Evolutionary conservation across 805 yeast genomes (phyloP).

Genomic region (Kazachstania martiniae): DNA sequence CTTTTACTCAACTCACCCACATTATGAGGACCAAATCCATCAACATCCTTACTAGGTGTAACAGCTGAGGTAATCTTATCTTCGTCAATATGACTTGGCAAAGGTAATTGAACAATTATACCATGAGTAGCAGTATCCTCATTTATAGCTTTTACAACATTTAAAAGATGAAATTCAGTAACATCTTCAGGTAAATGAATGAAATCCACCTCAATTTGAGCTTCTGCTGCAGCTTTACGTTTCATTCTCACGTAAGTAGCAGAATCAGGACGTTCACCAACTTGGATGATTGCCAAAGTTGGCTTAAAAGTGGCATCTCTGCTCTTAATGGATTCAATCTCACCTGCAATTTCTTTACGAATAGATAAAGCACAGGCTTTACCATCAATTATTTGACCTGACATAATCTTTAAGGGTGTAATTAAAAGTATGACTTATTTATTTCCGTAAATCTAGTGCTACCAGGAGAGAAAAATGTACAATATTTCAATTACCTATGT

Average conservation of each 20-base stretch:
- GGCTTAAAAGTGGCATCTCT: conserved; percentile 52
- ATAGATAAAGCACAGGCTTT: conserved; percentile 43
- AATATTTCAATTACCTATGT: no score
- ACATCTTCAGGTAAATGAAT: conserved; percentile 54
- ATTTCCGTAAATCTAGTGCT: no score
- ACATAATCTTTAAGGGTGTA: no score
- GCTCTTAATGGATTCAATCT: conserved; percentile 36
- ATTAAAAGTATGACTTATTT: no score
- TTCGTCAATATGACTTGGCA: conserved; percentile 75
- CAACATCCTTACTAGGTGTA: conserved; percentile 79
- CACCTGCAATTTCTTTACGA: conserved; percentile 41
- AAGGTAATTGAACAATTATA: conserved; percentile 78
- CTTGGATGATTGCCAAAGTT: conserved; percentile 73
- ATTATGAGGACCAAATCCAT: conserved; percentile 84
- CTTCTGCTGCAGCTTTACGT: conserved; percentile 78
- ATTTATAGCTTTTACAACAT: conserved; percentile 53
- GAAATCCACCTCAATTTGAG: conserved; percentile 60
- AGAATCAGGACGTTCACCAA: conserved; percentile 84
- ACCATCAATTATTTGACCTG: conserved; percentile 41
- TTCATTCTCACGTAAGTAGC: conserved; percentile 87
- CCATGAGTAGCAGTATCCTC: conserved; percentile 75
- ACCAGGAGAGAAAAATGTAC: no score
- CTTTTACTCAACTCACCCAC: conserved; percentile 85
- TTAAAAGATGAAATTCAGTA: conserved; percentile 48
- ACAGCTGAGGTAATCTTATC: conserved; percentile 72